Evolutionary conservation across 371 early-diverging fungal species (phyloP).

Genomic region (Rhizopus microsporus): DNA sequence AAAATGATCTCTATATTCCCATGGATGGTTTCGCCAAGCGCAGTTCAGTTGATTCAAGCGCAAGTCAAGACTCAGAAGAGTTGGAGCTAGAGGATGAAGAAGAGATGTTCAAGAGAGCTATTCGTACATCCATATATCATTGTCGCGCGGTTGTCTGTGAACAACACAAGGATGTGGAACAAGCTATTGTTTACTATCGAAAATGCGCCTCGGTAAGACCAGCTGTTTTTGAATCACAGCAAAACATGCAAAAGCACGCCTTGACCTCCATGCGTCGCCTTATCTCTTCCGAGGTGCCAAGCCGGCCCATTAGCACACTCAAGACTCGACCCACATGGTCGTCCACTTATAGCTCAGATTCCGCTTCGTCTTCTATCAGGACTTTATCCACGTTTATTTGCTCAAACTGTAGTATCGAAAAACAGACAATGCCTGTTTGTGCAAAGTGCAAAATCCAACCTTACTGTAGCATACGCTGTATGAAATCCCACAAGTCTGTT

Average conservation of each 20-base stretch:
- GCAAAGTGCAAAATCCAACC: conserved; percentile 23
- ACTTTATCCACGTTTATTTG: conserved; percentile 12
- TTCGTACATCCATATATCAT: conserved; percentile 43
- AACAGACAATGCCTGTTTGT: conserved; percentile 26
- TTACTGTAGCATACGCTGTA: conserved; percentile 28
- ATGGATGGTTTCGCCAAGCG: not conserved
- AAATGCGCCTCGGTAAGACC: conserved; percentile 33
- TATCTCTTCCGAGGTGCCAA: not conserved
- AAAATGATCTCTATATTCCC: conserved; percentile 20
- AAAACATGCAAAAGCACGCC: conserved; percentile 20
- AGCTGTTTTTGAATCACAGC: conserved; percentile 26
- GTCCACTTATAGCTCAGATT: conserved; percentile 13
- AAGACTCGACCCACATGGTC: conserved; percentile 9
- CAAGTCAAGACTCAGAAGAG: not conserved
- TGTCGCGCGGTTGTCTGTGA: conserved; percentile 41
- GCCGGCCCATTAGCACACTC: conserved; percentile 3
- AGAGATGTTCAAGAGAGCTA: conserved; percentile 34
- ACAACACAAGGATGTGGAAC: conserved; percentile 25
- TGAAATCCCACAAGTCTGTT: conserved; percentile 20
- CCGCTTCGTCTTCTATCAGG: conserved; percentile 7
- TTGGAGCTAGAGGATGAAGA: conserved; percentile 14
- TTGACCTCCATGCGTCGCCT: conserved; percentile 17
- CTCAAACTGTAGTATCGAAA: conserved; percentile 24
- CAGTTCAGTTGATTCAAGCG: conserved; percentile 3
- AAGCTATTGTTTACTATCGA: conserved; percentile 33